phyloP scores from a whole-genome alignment of 116 monocot genomes.

The Zostera marina region DNA sequence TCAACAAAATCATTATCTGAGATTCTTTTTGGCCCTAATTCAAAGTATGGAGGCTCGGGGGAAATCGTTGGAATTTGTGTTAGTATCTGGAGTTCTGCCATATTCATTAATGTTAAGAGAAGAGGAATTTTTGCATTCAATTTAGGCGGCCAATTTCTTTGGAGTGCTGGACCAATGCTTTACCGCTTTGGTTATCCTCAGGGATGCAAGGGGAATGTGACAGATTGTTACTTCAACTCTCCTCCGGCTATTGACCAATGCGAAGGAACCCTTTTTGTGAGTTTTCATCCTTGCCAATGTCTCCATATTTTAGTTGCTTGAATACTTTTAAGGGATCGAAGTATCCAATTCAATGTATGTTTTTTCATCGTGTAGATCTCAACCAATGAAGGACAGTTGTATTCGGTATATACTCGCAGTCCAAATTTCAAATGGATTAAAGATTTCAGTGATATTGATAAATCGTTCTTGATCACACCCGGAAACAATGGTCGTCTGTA shows the following conservation, averaged over 20 bases:
- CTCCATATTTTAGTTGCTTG: neutral
- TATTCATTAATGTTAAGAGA: conserved; percentile 47
- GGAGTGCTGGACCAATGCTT: conserved; percentile 70
- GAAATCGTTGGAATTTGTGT: conserved; percentile 58
- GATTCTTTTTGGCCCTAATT: conserved; percentile 37
- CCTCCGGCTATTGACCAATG: conserved; percentile 71
- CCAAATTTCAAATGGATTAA: conserved; percentile 83
- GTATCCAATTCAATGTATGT: neutral
- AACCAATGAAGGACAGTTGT: conserved; percentile 63
- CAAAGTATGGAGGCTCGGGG: conserved; percentile 26
- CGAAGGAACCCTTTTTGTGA: conserved; percentile 82
- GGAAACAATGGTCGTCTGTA: conserved; percentile 67
- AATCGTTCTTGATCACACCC: conserved; percentile 30
- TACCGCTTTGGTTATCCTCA: conserved; percentile 49
- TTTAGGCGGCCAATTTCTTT: conserved; percentile 34
- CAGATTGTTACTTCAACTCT: conserved; percentile 68
- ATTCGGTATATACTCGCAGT: conserved; percentile 53
- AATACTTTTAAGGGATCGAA: too few relatives aligned
- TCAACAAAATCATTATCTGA: conserved; percentile 24
- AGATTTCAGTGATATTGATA: conserved; percentile 47
- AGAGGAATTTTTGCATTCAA: conserved; percentile 56
- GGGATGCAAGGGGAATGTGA: conserved; percentile 44
- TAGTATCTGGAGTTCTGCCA: conserved; percentile 31
- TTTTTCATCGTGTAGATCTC: conserved; percentile 29
- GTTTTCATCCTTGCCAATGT: conserved; percentile 1